Evolutionary conservation across 2,329 filamentous ascomycete genomes (phyloP).

Genomic region (Penicillium sp.): DNA sequence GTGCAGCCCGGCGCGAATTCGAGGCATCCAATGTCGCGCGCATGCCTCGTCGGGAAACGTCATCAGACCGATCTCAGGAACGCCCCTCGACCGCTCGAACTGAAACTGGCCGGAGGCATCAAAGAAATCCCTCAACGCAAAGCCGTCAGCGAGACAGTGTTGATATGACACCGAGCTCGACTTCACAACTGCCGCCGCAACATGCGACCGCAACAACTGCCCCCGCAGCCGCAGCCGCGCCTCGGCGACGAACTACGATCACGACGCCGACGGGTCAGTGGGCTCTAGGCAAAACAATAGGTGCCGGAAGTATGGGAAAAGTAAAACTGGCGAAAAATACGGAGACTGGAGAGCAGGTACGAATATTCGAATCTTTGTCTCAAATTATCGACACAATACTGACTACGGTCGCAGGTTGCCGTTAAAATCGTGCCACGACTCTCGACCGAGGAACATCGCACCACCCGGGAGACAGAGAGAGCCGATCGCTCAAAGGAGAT

Average conservation of each 20-base stretch:
- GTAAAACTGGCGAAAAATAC: conserved; percentile 92
- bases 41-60: conserved; percentile 60
- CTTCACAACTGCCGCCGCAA: conserved; percentile 56
- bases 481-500: conserved; percentile 97
- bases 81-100: conserved; percentile 49
- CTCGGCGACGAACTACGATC: conserved; percentile 72
- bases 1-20: conserved; percentile 67
- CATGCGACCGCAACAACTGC: conserved; percentile 37
- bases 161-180: conserved; percentile 47
- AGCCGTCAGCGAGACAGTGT: conserved; percentile 45
- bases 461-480: conserved; percentile 73
- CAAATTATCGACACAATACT: conserved; percentile 1
- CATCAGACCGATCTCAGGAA: conserved; percentile 59
- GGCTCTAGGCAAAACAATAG: conserved; percentile 94
- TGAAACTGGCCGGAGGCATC: conserved; percentile 52
- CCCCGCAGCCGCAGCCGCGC: conserved; percentile 36
- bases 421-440: conserved; percentile 96
- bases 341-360: conserved; percentile 85
- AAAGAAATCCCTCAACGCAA: conserved; percentile 42
- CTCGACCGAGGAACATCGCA: conserved; percentile 79
- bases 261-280: conserved; percentile 88
- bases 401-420: conserved; percentile 64
- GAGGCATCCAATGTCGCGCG: conserved; percentile 68
- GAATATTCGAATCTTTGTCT: not conserved
- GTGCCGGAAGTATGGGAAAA: conserved; percentile 97